Evolutionary conservation across 208 protist genomes (phyloP).

Genomic region (Strigomonas culicis): DNA sequence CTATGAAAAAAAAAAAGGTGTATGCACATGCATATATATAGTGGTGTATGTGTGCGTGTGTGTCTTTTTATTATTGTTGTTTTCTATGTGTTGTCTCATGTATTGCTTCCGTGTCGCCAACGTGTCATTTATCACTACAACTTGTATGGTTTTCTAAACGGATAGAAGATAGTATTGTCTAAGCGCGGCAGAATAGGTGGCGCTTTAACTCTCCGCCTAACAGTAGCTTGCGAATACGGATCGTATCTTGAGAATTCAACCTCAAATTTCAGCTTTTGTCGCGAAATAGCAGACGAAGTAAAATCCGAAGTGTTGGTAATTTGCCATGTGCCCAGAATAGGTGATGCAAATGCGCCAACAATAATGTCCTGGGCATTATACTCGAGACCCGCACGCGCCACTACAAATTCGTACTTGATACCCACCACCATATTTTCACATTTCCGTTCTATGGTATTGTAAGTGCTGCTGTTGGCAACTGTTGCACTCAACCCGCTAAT

Average conservation of each 20-base stretch:
- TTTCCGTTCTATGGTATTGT: conserved; percentile 34
- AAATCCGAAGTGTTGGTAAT: conserved; percentile 59
- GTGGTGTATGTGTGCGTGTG: background rate
- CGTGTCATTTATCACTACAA: conserved; percentile 23
- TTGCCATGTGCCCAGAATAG: conserved; percentile 39
- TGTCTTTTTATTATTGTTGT: background rate
- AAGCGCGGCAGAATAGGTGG: conserved; percentile 61
- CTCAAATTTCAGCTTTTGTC: conserved; percentile 36
- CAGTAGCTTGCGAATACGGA: conserved; percentile 36
- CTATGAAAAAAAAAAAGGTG: background rate
- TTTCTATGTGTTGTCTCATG: background rate
- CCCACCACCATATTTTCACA: conserved; percentile 58
- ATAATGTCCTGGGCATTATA: conserved; percentile 81
- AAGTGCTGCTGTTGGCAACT: conserved; percentile 20
- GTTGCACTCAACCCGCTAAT: conserved; percentile 39
- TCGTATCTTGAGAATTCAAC: conserved; percentile 50
- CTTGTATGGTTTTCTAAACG: conserved; percentile 40
- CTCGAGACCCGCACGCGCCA: conserved; percentile 57
- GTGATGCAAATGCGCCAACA: conserved; percentile 57
- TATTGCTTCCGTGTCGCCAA: background rate
- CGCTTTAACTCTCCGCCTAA: conserved; percentile 40
- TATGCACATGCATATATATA: conserved; percentile 3
- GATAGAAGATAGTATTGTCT: conserved; percentile 74
- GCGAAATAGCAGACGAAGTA: conserved; percentile 23
- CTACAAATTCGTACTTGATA: conserved; percentile 62